Percentiles rank a stretch among this genome's conserved stretches.
These are phyloP conservation scores for Myxozyma lipomycoides DNA, from an alignment of 805 yeast species.

Conservation along the genomic window DNA sequence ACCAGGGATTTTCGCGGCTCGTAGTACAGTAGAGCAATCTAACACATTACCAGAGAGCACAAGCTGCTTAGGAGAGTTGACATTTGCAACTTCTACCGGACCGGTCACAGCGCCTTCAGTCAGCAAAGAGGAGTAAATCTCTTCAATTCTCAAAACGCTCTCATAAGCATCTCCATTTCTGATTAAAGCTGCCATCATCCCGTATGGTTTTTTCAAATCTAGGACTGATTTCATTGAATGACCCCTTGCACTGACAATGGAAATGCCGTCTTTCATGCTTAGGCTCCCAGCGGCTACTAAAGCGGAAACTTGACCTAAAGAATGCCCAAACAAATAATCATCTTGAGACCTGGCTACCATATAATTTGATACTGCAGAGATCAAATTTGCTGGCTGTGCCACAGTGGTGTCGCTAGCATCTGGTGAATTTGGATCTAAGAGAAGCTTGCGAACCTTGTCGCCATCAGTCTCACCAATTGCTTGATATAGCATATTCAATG, in stretches of 20 bases:
- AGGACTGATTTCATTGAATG: slow-evolving; percentile 21
- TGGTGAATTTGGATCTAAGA: neutral
- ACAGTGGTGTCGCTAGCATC: neutral
- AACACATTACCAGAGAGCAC: slow-evolving; percentile 19
- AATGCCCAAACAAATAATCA: slow-evolving; percentile 17
- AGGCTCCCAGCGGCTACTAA: slow-evolving; percentile 20
- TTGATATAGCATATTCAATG: neutral
- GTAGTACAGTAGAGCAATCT: slow-evolving; percentile 9
- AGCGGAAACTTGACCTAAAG: slow-evolving; percentile 26
- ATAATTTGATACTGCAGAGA: neutral
- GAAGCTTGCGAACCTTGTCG: neutral
- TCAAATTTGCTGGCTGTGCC: neutral
- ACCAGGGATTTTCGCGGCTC: neutral
- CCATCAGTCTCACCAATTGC: neutral
- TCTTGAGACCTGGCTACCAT: neutral
- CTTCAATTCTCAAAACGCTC: neutral
- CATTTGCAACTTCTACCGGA: slow-evolving; percentile 18
- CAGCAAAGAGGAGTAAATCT: neutral
- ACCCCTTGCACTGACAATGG: slow-evolving; percentile 17
- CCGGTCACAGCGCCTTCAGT: neutral
- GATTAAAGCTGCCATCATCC: slow-evolving; percentile 21
- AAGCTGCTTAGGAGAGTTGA: slow-evolving; percentile 21
- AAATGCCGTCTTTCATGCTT: slow-evolving; percentile 15
- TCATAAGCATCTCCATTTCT: neutral
- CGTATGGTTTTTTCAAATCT: slow-evolving; percentile 3